phyloP scores from a whole-genome alignment of 805 yeast genomes.

The Saccharomycopsis amapae region DNA sequence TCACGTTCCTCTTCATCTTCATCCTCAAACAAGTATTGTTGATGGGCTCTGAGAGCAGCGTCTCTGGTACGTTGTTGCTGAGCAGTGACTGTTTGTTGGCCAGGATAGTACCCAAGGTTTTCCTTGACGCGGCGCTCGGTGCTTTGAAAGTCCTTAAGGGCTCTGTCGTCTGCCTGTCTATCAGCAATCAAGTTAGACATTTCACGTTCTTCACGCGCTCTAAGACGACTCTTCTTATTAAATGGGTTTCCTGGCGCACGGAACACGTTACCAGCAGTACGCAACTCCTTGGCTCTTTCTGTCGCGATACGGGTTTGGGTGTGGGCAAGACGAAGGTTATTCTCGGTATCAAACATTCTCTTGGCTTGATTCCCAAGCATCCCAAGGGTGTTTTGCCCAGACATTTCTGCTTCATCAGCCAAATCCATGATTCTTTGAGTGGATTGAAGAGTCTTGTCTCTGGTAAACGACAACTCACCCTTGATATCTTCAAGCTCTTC shows the following conservation, averaged over 20 bases:
- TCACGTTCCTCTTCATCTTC: conserved; percentile 91
- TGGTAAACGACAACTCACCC: conserved; percentile 73
- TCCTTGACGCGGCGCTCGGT: conserved; percentile 63
- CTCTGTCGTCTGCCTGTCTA: conserved; percentile 53
- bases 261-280: conserved; percentile 28
- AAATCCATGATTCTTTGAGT: conserved; percentile 74
- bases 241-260: conserved; percentile 58
- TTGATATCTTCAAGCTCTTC: conserved; percentile 85
- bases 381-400: conserved; percentile 79
- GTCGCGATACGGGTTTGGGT: conserved; percentile 79
- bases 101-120: conserved; percentile 41
- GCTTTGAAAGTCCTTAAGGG: conserved; percentile 49
- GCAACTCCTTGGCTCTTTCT: conserved; percentile 71
- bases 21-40: conserved; percentile 66
- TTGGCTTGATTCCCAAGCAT: conserved; percentile 93
- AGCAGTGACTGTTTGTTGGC: conserved; percentile 29
- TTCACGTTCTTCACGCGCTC: conserved; percentile 65
- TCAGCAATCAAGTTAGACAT: conserved; percentile 55
- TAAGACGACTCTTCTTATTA: conserved; percentile 67
- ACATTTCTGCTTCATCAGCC: conserved; percentile 65
- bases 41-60: conserved; percentile 41
- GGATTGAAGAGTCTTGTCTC: conserved; percentile 79
- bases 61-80: conserved; percentile 32
- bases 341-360: conserved; percentile 71
- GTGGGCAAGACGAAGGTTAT: conserved; percentile 65